phyloP scores from a whole-genome alignment of 2,329 filamentous ascomycete genomes.

The Penicillium sp. region DNA sequence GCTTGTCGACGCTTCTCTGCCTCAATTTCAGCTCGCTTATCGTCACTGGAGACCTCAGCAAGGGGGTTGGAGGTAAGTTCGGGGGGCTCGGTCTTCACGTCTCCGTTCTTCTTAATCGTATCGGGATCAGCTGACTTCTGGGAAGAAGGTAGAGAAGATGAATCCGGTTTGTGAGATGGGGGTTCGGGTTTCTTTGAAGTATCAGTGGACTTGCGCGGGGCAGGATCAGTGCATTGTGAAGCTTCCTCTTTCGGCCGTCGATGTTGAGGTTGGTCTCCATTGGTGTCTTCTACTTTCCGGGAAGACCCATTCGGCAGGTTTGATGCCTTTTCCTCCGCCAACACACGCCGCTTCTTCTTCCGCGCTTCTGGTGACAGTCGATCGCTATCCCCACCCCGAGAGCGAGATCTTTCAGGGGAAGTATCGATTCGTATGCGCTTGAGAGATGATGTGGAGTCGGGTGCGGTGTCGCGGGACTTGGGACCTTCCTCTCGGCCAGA shows the following conservation, averaged over 20 bases:
- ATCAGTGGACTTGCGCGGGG: slow-evolving; percentile 16
- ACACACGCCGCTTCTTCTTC: slow-evolving; percentile 49
- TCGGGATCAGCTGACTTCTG: slow-evolving; percentile 19
- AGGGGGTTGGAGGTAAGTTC: slow-evolving; percentile 34
- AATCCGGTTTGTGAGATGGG: slow-evolving; percentile 8
- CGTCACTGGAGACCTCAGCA: slow-evolving; percentile 38
- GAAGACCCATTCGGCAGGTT: slow-evolving; percentile 36
- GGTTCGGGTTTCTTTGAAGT: slow-evolving; percentile 18
- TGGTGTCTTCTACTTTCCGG: slow-evolving; percentile 33
- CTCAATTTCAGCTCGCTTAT: slow-evolving; percentile 35
- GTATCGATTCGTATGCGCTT: slow-evolving; percentile 49
- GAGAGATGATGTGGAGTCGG: slow-evolving; percentile 32
- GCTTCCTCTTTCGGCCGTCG: slow-evolving; percentile 24
- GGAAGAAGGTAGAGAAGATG: not conserved
- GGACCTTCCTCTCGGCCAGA: slow-evolving; percentile 44
- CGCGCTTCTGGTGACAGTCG: slow-evolving; percentile 39
- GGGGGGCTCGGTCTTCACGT: slow-evolving; percentile 39
- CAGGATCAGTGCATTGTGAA: slow-evolving; percentile 11
- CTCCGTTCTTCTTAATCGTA: slow-evolving; percentile 20
- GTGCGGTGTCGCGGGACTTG: slow-evolving; percentile 37
- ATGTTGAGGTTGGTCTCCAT: slow-evolving; percentile 26
- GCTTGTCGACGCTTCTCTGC: slow-evolving; percentile 31
- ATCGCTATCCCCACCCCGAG: slow-evolving; percentile 39
- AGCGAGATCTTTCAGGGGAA: slow-evolving; percentile 46
- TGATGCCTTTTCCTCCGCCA: slow-evolving; percentile 43